A percentile compares a stretch with the other conserved stretches of the same genome.
Evolutionary conservation across 1,284 basidiomycete species (phyloP).

Genomic region (Mixia osmundae): DNA sequence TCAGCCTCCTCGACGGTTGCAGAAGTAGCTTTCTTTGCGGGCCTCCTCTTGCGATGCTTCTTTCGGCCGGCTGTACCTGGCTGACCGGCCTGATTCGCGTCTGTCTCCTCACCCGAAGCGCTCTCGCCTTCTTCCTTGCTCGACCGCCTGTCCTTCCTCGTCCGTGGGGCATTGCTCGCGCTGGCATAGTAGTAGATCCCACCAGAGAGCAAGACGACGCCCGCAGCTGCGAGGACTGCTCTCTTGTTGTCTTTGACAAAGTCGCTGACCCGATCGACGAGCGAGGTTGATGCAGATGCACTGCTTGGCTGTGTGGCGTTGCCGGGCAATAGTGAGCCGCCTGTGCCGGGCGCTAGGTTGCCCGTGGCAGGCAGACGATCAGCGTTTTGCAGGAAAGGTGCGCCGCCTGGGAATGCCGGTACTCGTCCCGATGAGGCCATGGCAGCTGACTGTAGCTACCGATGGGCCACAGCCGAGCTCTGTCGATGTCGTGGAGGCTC

Average conservation of each 20-base stretch:
- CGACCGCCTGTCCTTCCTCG: not conserved
- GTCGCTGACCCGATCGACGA: constrained; percentile 15
- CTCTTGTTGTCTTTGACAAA: constrained; percentile 53
- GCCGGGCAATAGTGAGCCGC: too few relatives aligned
- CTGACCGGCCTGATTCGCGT: not conserved
- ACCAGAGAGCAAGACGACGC: constrained; percentile 47
- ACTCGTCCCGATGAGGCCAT: too few relatives aligned
- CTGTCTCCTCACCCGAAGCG: not conserved
- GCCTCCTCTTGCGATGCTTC: not conserved
- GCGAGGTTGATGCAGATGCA: too few relatives aligned
- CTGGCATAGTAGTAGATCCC: constrained; percentile 41
- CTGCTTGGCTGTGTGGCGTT: too few relatives aligned
- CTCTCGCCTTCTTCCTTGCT: not conserved
- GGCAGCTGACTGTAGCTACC: too few relatives aligned
- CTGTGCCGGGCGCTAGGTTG: too few relatives aligned
- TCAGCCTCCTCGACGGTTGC: not conserved
- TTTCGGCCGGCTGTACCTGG: constrained; percentile 2
- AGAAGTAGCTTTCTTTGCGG: not conserved
- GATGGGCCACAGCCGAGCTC: too few relatives aligned
- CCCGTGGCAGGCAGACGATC: too few relatives aligned
- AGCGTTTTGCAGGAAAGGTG: too few relatives aligned
- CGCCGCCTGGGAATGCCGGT: too few relatives aligned
- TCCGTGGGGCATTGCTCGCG: not conserved
- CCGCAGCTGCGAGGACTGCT: constrained; percentile 37
- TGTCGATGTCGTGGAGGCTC: too few relatives aligned